phyloP scores from a whole-genome alignment of 257 asterid species.

The Jacaranda mimosifolia region DNA sequence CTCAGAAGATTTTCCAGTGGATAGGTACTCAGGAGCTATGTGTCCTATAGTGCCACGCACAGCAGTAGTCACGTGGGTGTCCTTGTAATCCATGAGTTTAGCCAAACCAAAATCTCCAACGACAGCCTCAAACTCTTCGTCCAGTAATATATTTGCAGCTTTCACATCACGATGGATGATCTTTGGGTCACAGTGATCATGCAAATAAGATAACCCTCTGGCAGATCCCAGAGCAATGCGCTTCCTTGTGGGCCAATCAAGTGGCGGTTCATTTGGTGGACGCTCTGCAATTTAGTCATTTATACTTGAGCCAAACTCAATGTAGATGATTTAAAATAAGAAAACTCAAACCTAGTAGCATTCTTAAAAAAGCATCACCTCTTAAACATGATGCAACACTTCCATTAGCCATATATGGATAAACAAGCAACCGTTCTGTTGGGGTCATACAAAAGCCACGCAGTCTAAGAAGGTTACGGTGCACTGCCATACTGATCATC shows the following conservation, averaged over 20 bases:
- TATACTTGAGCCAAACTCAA: not conserved
- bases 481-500: constrained; percentile 71
- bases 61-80: constrained; percentile 68
- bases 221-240: constrained; percentile 67
- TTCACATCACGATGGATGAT: constrained; percentile 68
- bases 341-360: not conserved
- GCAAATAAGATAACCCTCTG: constrained; percentile 60
- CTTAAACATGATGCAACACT: constrained; percentile 70
- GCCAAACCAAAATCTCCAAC: constrained; percentile 75
- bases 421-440: constrained; percentile 62
- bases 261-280: constrained; percentile 58
- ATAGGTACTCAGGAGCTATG: constrained; percentile 66
- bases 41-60: constrained; percentile 72
- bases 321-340: not conserved
- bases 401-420: constrained; percentile 71
- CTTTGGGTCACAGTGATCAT: constrained; percentile 69
- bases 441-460: constrained; percentile 72
- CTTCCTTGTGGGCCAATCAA: constrained; percentile 61
- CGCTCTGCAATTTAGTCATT: constrained; percentile 49
- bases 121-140: constrained; percentile 68
- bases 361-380: constrained; percentile 42
- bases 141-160: constrained; percentile 65
- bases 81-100: constrained; percentile 66
- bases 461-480: constrained; percentile 64
- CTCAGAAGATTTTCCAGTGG: constrained; percentile 70